Base-by-base conservation (phyloP, 1,284 basidiomycete genomes). In the Athelia sp. region DNA sequence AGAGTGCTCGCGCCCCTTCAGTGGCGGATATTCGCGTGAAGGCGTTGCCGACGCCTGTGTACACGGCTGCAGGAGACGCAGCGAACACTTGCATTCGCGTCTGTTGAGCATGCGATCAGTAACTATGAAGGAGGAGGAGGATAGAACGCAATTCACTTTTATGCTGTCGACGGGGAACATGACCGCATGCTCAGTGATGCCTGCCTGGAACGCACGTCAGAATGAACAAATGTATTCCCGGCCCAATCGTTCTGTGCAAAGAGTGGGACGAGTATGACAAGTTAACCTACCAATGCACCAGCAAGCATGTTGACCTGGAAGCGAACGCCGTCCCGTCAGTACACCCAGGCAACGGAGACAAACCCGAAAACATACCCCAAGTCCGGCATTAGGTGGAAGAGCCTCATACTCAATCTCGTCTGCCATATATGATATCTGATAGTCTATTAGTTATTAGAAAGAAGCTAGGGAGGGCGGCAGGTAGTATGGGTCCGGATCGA, bases 101-200 rank as follows among this genome's bases (percentile, higher is more conserved):
- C 95, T 98, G 50, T 18, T 23, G 46, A 35, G 35, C 36, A 18
- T 22, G 21, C 36, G 8, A 15, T 40, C 10, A 40, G 15, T 40
- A 15, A 18, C n/a, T n/a, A 22, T 4, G 6, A 15, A 17, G 50
- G 14, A 14, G 13, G 13, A 17, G 24, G 1, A 1, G 32, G 2
- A 18, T 42, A 40, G 15, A 44, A 48, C 32, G n/a, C n/a, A 17
- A 69, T 84, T 56, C 52, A 92, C 96, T 78, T 99, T 98, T 68
- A 99, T 97, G 61, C 92, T 94, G 72, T 99, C 97, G 55, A 99
- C 78, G 3, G 97, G 97, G 66, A 93, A 99, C 90, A 99, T 99
- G 65, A 97, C 93, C 22, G 95, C 92, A 71, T 99, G 97, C 69
- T 99, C 97, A 49, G 93, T 94, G 60, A 99, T 99, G 54, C 97